Conservation (phyloP, 768 basidiomycete species). For the Nidula microcarpa region DNA sequence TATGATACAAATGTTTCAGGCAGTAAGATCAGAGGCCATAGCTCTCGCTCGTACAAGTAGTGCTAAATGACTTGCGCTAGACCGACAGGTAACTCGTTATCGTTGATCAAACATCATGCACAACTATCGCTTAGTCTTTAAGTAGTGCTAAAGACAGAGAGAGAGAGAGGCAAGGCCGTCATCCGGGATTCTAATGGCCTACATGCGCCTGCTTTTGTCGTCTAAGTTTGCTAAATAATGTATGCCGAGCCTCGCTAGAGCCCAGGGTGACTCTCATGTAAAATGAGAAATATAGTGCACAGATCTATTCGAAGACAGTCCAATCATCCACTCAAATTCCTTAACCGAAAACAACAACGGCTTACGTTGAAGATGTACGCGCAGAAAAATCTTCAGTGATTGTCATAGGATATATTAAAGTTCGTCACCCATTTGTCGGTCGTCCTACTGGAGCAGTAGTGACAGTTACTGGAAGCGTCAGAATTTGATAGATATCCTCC, state of each 20-base stretch:
- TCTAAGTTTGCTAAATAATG: background rate
- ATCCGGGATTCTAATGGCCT: background rate
- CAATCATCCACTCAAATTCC: too few species aligned
- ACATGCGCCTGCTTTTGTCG: background rate
- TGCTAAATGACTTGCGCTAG: background rate
- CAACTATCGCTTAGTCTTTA: too few species aligned
- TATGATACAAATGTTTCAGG: conserved; percentile 23
- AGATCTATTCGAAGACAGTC: background rate
- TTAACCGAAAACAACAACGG: background rate
- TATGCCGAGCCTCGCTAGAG: background rate
- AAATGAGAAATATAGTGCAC: background rate
- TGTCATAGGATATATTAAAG: conserved; percentile 61
- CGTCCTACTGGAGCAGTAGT: conserved; percentile 49
- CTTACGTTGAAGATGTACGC: conserved; percentile 45
- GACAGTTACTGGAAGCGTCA: conserved; percentile 44
- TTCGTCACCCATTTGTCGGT: conserved; percentile 49
- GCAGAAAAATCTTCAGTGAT: conserved; percentile 51
- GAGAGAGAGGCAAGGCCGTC: too few species aligned
- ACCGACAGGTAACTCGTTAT: background rate
- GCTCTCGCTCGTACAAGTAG: background rate
- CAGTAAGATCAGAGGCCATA: conserved; percentile 19
- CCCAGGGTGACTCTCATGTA: background rate
- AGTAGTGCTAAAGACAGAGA: too few species aligned
- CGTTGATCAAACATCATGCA: background rate
- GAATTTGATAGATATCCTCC: conserved; percentile 64